These are phyloP conservation scores for Solanum tarapatanum DNA, from an alignment of 257 asterid genomes.

Conservation along the genomic window DNA sequence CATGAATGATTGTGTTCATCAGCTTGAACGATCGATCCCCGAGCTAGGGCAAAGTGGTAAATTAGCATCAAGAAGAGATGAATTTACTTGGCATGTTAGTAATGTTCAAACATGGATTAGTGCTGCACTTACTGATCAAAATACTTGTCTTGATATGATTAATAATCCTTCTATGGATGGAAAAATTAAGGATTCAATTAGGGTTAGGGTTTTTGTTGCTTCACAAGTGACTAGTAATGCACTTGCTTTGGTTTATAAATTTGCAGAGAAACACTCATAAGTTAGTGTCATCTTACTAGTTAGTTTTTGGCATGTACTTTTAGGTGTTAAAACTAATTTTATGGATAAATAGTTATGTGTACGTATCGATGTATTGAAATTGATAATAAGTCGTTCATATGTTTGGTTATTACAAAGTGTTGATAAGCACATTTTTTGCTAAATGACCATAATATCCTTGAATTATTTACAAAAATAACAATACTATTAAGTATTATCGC, in stretches of 20 bases:
- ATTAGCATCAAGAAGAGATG: conserved; percentile 9
- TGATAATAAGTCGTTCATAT: neutral
- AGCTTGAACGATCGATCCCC: conserved; percentile 38
- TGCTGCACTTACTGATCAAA: conserved; percentile 60
- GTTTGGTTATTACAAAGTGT: neutral
- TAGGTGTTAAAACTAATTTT: neutral
- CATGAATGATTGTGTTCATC: conserved; percentile 35
- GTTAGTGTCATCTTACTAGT: neutral
- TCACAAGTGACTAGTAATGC: conserved; percentile 61
- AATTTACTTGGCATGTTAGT: conserved; percentile 47
- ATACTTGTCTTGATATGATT: conserved; percentile 50
- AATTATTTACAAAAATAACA: neutral
- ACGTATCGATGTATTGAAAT: neutral
- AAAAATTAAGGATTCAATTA: conserved; percentile 34
- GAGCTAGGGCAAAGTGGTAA: conserved; percentile 31
- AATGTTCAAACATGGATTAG: conserved; percentile 76
- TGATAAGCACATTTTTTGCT: neutral
- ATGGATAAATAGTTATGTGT: neutral
- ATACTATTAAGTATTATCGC: no score
- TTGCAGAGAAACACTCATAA: conserved; percentile 31
- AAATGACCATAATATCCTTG: neutral
- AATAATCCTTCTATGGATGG: conserved; percentile 42
- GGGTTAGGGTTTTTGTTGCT: conserved; percentile 42
- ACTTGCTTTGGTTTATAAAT: conserved; percentile 56
- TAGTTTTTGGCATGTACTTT: neutral